These are phyloP conservation scores for Mycotypha africana DNA, from an alignment of 371 early-diverging fungal species.

Conservation along the genomic window DNA sequence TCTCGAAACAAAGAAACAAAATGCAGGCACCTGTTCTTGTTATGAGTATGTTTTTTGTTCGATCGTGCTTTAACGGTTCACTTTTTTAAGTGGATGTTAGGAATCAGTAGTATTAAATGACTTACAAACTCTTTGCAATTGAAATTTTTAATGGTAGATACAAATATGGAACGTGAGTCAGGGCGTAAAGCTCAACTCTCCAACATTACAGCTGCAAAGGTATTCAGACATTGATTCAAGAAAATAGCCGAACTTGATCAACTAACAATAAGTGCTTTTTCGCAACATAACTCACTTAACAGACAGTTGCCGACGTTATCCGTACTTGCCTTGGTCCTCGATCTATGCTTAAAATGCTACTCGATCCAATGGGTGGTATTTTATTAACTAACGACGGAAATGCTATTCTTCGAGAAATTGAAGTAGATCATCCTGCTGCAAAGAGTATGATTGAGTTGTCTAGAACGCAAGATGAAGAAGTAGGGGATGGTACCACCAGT, in stretches of 20 bases:
- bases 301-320: constrained; percentile 98
- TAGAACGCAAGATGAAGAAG: constrained; percentile 99
- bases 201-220: constrained; percentile 97
- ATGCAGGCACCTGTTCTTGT: constrained; percentile 66
- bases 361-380: constrained; percentile 99
- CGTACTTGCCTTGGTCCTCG: constrained; percentile 99
- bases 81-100: no score
- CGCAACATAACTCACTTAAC: no score
- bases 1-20: background rate
- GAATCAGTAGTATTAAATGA: no score
- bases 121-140: no score
- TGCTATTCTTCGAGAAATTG: constrained; percentile 98
- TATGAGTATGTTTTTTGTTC: constrained; percentile 51
- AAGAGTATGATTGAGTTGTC: constrained; percentile 99
- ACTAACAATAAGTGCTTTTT: no score
- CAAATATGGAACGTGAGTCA: constrained; percentile 91
- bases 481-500: constrained; percentile 99
- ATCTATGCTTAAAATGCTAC: constrained; percentile 99
- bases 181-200: constrained; percentile 96
- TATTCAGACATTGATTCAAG: constrained; percentile 27
- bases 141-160: constrained; percentile 50
- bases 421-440: constrained; percentile 99
- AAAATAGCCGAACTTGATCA: no score
- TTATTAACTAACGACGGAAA: constrained; percentile 99
- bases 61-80: no score